A percentile compares a stretch with the other conserved stretches of the same genome.
Conservation (phyloP, 768 basidiomycete genomes). For the Termitomyces sp. region DNA sequence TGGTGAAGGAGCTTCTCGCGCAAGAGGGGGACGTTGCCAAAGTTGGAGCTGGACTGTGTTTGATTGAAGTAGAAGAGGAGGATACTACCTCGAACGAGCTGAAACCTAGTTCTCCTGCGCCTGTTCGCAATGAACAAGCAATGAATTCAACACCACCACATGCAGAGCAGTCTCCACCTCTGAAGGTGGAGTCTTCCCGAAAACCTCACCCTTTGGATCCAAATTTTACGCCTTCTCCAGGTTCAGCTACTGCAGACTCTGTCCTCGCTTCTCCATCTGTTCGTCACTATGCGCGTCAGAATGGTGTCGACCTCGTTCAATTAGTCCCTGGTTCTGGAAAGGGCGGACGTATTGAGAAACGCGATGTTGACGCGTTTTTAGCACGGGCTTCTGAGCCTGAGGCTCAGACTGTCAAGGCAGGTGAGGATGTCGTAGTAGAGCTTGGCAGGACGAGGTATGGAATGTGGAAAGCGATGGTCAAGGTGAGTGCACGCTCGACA, state of each 20-base stretch:
- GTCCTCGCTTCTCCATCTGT: slow-evolving; percentile 74
- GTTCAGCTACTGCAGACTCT: slow-evolving; percentile 18
- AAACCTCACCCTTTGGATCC: slow-evolving; percentile 65
- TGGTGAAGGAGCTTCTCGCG: slow-evolving; percentile 67
- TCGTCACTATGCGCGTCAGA: slow-evolving; percentile 68
- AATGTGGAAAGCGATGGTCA: slow-evolving; percentile 91
- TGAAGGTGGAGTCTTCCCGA: slow-evolving; percentile 12
- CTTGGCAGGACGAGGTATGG: slow-evolving; percentile 72
- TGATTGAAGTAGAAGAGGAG: slow-evolving; percentile 78
- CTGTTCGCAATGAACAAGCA: slow-evolving; percentile 13
- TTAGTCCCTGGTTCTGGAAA: slow-evolving; percentile 69
- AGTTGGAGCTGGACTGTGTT: slow-evolving; percentile 72
- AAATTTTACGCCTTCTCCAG: slow-evolving; percentile 21
- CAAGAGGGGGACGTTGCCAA: slow-evolving; percentile 81
- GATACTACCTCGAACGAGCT: slow-evolving; percentile 6
- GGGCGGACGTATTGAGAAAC: slow-evolving; percentile 68
- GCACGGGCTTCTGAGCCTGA: not conserved
- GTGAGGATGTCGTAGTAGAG: slow-evolving; percentile 57
- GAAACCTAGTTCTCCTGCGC: slow-evolving; percentile 12
- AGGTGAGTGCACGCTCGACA: slow-evolving; percentile 37
- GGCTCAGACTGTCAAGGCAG: not conserved
- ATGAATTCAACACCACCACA: slow-evolving; percentile 9
- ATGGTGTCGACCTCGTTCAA: slow-evolving; percentile 51
- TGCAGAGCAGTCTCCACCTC: slow-evolving; percentile 1
- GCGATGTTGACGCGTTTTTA: slow-evolving; percentile 66